A percentile compares a stretch with the other conserved stretches of the same genome.
Conservation (phyloP, 2,329 filamentous ascomycete species). For the Trematosphaeria pertusa region DNA sequence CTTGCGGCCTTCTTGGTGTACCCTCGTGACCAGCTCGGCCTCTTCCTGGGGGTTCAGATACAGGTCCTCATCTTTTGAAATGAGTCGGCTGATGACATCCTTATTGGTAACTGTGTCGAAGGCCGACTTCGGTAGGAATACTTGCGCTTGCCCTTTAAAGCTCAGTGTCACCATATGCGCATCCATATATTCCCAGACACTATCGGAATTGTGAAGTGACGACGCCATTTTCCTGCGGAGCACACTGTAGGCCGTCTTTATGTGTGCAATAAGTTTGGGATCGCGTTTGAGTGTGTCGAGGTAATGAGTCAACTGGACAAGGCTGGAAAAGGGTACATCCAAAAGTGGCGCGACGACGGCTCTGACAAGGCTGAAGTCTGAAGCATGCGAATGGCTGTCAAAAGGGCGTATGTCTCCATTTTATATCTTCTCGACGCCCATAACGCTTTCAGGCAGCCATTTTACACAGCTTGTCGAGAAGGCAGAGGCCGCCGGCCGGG, state of each 20-base stretch:
- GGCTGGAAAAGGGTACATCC: background rate
- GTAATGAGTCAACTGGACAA: background rate
- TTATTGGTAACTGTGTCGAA: conserved; percentile 10
- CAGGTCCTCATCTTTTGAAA: conserved; percentile 8
- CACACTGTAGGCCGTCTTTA: background rate
- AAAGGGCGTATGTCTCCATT: background rate
- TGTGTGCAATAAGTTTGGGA: background rate
- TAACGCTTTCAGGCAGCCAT: conserved; percentile 1
- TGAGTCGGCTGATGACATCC: conserved; percentile 10
- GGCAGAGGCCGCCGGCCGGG: background rate
- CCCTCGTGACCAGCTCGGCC: conserved; percentile 3
- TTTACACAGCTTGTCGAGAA: background rate
- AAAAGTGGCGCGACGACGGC: background rate
- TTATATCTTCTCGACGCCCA: background rate
- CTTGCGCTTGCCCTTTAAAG: conserved; percentile 8
- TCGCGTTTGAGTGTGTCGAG: background rate
- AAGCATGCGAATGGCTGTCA: background rate
- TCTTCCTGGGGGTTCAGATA: conserved; percentile 4
- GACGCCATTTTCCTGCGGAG: background rate
- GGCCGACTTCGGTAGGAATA: conserved; percentile 13
- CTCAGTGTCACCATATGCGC: conserved; percentile 5
- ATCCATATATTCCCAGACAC: conserved; percentile 11
- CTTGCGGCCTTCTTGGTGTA: conserved; percentile 4
- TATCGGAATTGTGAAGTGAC: background rate
- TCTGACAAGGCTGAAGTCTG: conserved; percentile 6